Evolutionary conservation across 768 basidiomycete genomes (phyloP).

Genomic region (Suillus hirtellus): DNA sequence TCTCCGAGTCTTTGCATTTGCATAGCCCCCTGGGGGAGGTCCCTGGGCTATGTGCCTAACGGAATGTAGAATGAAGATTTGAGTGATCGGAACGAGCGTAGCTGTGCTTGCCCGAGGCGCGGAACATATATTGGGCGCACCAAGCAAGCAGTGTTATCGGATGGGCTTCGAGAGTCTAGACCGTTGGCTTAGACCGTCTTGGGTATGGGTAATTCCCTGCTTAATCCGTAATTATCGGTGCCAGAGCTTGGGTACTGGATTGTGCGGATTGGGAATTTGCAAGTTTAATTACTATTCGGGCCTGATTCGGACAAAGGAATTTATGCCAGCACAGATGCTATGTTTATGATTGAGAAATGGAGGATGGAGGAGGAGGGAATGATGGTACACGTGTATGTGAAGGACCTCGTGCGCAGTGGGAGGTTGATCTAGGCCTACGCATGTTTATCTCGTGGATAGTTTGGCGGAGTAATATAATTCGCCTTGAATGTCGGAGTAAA

Average conservation of each 20-base stretch:
- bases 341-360: neutral
- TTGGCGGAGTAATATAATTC: constrained; percentile 2
- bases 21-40: neutral
- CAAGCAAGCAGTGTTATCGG: neutral
- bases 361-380: neutral
- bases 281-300: constrained; percentile 5
- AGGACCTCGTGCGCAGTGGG: constrained; percentile 6
- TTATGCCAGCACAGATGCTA: neutral
- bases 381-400: constrained; percentile 12
- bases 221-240: constrained; percentile 4
- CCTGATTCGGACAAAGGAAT: neutral
- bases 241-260: neutral
- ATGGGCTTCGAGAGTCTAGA: neutral
- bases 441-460: neutral
- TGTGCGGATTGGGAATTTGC: neutral
- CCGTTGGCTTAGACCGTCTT: neutral
- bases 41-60: constrained; percentile 10
- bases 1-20: constrained; percentile 1
- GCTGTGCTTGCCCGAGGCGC: neutral
- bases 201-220: neutral
- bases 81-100: neutral
- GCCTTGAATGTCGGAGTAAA: constrained; percentile 1
- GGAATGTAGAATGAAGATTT: neutral
- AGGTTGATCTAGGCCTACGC: neutral
- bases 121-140: neutral